Conservation (phyloP, 306 rosid genomes). For the Glycine soja region DNA sequence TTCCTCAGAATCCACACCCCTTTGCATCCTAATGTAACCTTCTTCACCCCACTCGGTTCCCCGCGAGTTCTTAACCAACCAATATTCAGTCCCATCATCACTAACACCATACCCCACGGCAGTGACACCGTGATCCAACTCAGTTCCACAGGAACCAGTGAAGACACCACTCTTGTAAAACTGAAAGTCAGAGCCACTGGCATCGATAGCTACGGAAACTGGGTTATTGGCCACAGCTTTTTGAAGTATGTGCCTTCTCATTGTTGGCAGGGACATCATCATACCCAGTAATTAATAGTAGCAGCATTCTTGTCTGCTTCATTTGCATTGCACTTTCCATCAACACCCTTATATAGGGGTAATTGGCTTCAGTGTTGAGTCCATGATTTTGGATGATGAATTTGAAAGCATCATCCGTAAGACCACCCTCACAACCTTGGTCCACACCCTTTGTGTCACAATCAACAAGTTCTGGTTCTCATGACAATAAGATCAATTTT, state of each 20-base stretch:
- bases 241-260: conserved; percentile 49
- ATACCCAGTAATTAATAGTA: conserved; percentile 46
- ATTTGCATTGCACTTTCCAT: conserved; percentile 41
- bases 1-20: conserved; percentile 47
- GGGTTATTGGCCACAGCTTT: conserved; percentile 55
- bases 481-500: conserved; percentile 45
- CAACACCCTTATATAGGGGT: conserved; percentile 50
- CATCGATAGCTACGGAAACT: too few species aligned
- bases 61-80: conserved; percentile 67
- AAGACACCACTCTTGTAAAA: too few species aligned
- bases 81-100: conserved; percentile 43
- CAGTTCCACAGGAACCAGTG: too few species aligned
- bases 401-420: conserved; percentile 56
- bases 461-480: conserved; percentile 65
- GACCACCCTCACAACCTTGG: conserved; percentile 58
- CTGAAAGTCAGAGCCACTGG: too few species aligned
- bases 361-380: conserved; percentile 44
- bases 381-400: conserved; percentile 52
- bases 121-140: too few species aligned
- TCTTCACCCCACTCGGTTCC: conserved; percentile 58
- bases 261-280: conserved; percentile 54
- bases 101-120: too few species aligned
- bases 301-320: conserved; percentile 20
- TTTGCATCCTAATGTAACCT: conserved; percentile 60
- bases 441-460: conserved; percentile 52